These are phyloP conservation scores for Meyerozyma elateridarum DNA, from an alignment of 1,139 yeast species.

Conservation along the genomic window DNA sequence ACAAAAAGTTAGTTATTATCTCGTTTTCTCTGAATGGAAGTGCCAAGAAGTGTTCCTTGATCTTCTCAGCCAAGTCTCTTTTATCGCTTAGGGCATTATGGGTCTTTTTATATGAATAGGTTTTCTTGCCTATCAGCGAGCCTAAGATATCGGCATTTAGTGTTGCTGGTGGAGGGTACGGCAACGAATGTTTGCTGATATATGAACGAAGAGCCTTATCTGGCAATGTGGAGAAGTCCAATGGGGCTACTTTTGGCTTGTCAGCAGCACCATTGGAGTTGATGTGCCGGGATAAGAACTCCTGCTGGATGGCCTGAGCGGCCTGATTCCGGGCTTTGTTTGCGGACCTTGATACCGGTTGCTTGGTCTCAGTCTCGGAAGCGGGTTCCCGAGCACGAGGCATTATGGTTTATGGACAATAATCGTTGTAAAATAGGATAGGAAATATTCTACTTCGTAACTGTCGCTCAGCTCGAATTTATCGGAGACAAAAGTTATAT, in stretches of 20 bases:
- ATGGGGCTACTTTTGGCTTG: slow-evolving; percentile 41
- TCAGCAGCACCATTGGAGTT: slow-evolving; percentile 64
- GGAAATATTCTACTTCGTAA: too few relatives aligned
- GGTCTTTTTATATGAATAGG: slow-evolving; percentile 41
- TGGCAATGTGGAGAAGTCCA: slow-evolving; percentile 59
- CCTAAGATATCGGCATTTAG: slow-evolving; percentile 57
- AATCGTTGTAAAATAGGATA: too few relatives aligned
- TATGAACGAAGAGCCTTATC: slow-evolving; percentile 54
- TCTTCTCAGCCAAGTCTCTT: slow-evolving; percentile 49
- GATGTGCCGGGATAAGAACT: slow-evolving; percentile 53
- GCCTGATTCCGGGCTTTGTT: slow-evolving; percentile 52
- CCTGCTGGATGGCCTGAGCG: slow-evolving; percentile 58
- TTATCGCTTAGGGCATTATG: slow-evolving; percentile 44
- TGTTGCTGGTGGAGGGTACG: slow-evolving; percentile 49
- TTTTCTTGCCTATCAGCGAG: slow-evolving; percentile 62
- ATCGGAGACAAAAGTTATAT: too few relatives aligned
- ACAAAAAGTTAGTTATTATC: slow-evolving; percentile 70
- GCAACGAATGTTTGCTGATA: slow-evolving; percentile 45
- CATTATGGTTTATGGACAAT: too few relatives aligned
- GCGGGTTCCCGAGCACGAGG: slow-evolving; percentile 26
- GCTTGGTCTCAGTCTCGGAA: slow-evolving; percentile 40
- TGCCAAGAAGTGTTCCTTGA: slow-evolving; percentile 58
- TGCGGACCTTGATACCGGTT: slow-evolving; percentile 34
- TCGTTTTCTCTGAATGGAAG: slow-evolving; percentile 73
- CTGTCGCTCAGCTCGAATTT: too few relatives aligned